phyloP scores from a whole-genome alignment of 169 alveolate genomes.

The Prorocentrum cordatum region DNA sequence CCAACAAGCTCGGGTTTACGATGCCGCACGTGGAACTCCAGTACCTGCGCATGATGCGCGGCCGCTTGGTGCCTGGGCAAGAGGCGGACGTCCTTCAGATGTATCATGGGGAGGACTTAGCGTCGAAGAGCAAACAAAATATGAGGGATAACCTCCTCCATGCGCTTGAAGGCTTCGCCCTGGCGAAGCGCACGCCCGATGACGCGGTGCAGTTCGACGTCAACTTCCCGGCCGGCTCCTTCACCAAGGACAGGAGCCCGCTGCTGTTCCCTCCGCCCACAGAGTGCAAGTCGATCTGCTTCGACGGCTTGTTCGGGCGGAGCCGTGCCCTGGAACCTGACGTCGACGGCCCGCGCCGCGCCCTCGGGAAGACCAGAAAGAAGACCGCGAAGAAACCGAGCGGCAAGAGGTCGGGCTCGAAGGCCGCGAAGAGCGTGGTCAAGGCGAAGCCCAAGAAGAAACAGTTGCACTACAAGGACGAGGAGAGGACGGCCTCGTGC shows the following conservation, averaged over 20 bases:
- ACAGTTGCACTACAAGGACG: not conserved
- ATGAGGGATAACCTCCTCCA: not conserved
- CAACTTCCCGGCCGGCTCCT: not conserved
- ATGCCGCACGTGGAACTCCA: not conserved
- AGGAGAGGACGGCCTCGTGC: not conserved
- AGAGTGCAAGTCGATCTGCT: not conserved
- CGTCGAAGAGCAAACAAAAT: no score
- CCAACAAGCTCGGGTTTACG: not conserved
- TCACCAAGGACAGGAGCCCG: not conserved
- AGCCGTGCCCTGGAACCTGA: not conserved
- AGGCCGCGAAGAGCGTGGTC: no score
- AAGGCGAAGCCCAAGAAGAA: no score
- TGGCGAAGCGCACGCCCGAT: not conserved
- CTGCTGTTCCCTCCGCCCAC: not conserved
- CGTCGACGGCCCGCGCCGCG: not conserved
- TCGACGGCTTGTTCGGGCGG: not conserved
- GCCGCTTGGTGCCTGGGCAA: slow-evolving; percentile 23
- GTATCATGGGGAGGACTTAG: not conserved
- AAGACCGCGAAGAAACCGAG: not conserved
- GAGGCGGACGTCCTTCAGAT: not conserved
- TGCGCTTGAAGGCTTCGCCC: slow-evolving; percentile 2
- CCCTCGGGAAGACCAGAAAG: not conserved
- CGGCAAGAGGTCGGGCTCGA: no score
- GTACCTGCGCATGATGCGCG: not conserved
- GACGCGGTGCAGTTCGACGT: not conserved